Base-by-base conservation (phyloP, 2,329 filamentous ascomycete species). In the Xylariaceae sp. region DNA sequence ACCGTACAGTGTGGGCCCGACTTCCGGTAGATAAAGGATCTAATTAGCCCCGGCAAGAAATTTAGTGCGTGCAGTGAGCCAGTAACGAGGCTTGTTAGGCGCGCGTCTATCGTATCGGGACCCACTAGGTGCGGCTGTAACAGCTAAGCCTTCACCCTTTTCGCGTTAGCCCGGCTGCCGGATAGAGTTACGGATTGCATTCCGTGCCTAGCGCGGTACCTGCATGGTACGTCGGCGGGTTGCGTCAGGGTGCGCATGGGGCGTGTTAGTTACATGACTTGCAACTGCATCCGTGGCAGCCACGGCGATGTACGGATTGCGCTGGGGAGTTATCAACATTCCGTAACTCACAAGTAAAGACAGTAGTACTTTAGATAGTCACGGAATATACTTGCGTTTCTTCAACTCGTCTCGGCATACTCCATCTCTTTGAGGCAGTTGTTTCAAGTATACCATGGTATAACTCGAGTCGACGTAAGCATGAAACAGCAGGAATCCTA, bases 401-500 rank as follows among this genome's bases (percentile, higher is more conserved):
- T 18, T 18, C 17, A 18, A 18, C 17, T 18, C 17, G 17, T 30
- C 23, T 30, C 23, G 23, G 23, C 23, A 30, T 5, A 30, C 23
- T 42, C 37, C 37, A 42, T 42, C 37, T 13, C 37, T 13, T 11
- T 11, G 5, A 45, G 42, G 42, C 13, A n/a, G 4, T n/a, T 45
- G 42, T 45, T 45, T 45, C 42, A 45, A 5, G 13, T 45, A 45
- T 6, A 45, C 42, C 42, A n/a, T 45, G 42, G 42, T 45, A 15
- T 4, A 66, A 61, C 9, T 23, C 57, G 53, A 58, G 47, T 56
- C 48, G 56, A 13, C 17, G 23, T 51, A 30, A 37, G 15, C 37
- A 45, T 35, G 44, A 57, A 50, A 45, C 58, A n/a, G 23, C 37
- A 30, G 15, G 9, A 56, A 64, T 64, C 64, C 66, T 63, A 64